Conservation (phyloP, 2,329 filamentous ascomycete species). For the Pseudocercospora fuligena region DNA sequence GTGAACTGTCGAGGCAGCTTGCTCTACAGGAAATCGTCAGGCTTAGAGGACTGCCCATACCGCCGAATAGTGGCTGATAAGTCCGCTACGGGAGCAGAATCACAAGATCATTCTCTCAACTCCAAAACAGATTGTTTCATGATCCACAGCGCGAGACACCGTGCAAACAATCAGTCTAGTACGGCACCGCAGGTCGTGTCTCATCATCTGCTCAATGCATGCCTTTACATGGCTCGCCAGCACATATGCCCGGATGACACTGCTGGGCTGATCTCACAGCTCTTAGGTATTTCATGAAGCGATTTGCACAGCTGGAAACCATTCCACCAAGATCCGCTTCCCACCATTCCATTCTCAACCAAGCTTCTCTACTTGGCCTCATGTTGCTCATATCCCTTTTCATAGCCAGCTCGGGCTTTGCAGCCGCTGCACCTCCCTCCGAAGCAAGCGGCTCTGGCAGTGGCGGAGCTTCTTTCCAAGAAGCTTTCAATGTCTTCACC, state of each 20-base stretch:
- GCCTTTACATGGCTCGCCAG: background rate
- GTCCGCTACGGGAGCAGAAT: background rate
- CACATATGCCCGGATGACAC: background rate
- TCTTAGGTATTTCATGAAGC: background rate
- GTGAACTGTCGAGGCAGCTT: slow-evolving; percentile 6
- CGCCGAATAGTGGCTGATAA: background rate
- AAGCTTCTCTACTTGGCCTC: background rate
- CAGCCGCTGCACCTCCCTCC: background rate
- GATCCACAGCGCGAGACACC: background rate
- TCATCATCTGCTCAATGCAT: background rate
- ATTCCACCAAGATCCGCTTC: background rate
- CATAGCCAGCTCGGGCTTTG: background rate
- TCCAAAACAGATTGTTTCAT: background rate
- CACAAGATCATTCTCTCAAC: background rate
- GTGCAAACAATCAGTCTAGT: background rate
- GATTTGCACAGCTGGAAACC: background rate
- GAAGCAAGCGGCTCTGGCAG: background rate
- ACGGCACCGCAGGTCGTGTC: background rate
- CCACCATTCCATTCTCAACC: background rate
- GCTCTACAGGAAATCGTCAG: slow-evolving; percentile 7
- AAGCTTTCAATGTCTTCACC: background rate
- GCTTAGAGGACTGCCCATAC: slow-evolving; percentile 1
- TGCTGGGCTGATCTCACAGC: background rate
- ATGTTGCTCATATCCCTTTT: background rate
- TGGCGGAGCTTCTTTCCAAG: background rate